Percentiles rank a stretch among this genome's conserved stretches.
These are phyloP conservation scores for Zygoascus flipseniorum DNA, from an alignment of 805 yeast species.

Conservation along the genomic window DNA sequence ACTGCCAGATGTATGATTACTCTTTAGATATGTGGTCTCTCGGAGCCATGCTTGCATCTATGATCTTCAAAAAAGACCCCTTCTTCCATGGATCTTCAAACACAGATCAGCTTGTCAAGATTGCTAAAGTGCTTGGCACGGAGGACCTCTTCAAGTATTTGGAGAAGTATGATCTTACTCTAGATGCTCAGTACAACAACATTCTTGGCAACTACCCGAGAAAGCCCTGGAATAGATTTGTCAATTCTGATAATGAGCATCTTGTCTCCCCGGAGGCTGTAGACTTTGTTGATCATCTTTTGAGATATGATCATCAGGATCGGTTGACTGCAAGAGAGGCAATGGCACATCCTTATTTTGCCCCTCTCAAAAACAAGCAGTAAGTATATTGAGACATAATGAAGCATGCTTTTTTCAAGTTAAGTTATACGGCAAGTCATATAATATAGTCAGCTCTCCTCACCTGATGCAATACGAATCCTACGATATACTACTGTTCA, in stretches of 20 bases:
- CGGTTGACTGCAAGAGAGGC: slow-evolving; percentile 86
- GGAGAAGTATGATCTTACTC: slow-evolving; percentile 57
- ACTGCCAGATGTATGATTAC: slow-evolving; percentile 82
- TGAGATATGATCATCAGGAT: slow-evolving; percentile 82
- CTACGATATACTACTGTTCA: no score
- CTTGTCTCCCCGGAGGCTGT: slow-evolving; percentile 63
- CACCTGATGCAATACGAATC: no score
- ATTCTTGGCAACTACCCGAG: slow-evolving; percentile 63
- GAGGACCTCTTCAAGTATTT: slow-evolving; percentile 65
- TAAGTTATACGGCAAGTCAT: no score
- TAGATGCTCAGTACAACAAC: slow-evolving; percentile 70
- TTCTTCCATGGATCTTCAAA: slow-evolving; percentile 88
- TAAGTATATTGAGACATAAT: background rate
- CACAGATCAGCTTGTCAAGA: slow-evolving; percentile 84
- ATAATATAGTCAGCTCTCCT: no score
- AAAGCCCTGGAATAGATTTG: slow-evolving; percentile 79
- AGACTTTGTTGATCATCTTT: slow-evolving; percentile 70
- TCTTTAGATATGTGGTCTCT: slow-evolving; percentile 90
- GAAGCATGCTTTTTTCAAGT: no score
- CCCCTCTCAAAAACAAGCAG: slow-evolving; percentile 22
- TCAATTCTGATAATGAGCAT: slow-evolving; percentile 60
- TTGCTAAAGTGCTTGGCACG: slow-evolving; percentile 80
- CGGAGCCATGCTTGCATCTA: slow-evolving; percentile 88
- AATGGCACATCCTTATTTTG: slow-evolving; percentile 50
- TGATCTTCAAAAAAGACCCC: slow-evolving; percentile 84